phyloP scores from a whole-genome alignment of 2,329 filamentous ascomycete species.

The Cordyceps farinosa region DNA sequence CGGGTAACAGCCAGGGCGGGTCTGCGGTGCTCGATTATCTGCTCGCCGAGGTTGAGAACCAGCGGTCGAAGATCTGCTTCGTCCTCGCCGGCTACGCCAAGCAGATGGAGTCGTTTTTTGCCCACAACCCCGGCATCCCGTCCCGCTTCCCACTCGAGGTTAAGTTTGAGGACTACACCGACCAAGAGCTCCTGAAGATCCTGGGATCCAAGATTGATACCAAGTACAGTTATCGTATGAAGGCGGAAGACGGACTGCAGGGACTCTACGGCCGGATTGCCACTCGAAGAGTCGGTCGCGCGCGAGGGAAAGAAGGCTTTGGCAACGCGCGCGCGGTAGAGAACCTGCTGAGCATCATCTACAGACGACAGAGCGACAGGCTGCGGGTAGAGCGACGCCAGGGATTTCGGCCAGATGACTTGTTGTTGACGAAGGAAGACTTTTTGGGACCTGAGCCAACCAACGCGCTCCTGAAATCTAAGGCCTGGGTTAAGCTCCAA shows the following conservation, averaged over 20 bases:
- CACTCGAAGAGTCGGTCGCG: conserved; percentile 56
- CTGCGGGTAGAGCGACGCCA: conserved; percentile 44
- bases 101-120: conserved; percentile 73
- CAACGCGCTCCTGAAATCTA: conserved; percentile 45
- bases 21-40: conserved; percentile 65
- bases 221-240: conserved; percentile 54
- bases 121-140: conserved; percentile 67
- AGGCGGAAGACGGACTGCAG: conserved; percentile 51
- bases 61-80: conserved; percentile 65
- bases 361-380: conserved; percentile 56
- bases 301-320: conserved; percentile 63
- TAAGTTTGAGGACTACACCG: conserved; percentile 65
- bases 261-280: conserved; percentile 65
- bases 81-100: conserved; percentile 70
- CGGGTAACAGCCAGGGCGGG: conserved; percentile 55
- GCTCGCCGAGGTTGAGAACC: conserved; percentile 69
- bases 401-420: conserved; percentile 48
- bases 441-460: conserved; percentile 67
- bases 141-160: conserved; percentile 66
- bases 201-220: conserved; percentile 51
- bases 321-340: conserved; percentile 70
- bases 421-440: conserved; percentile 62
- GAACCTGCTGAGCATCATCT: conserved; percentile 54
- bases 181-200: conserved; percentile 62
- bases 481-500: conserved; percentile 57